These are phyloP conservation scores for Jatropha podagrica DNA, from an alignment of 441 rosid species.

Conservation along the genomic window DNA sequence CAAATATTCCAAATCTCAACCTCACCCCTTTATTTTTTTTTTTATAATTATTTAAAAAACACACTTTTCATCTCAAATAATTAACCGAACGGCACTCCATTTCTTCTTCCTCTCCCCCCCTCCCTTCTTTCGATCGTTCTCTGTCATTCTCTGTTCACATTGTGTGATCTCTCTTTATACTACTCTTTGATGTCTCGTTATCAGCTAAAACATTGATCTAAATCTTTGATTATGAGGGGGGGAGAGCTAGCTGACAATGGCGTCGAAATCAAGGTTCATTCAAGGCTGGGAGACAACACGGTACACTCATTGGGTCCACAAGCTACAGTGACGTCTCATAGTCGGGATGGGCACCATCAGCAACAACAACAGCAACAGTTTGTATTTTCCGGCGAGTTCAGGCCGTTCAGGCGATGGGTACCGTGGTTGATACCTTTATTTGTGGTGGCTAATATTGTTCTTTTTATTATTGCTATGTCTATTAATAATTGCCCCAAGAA, in stretches of 20 bases:
- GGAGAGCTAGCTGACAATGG: neutral
- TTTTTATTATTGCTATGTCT: conserved; percentile 62
- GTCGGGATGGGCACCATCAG: conserved; percentile 8
- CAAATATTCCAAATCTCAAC: too few species aligned
- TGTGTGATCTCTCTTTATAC: neutral
- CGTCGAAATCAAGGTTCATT: conserved; percentile 21
- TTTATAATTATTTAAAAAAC: too few species aligned
- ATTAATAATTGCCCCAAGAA: conserved; percentile 74
- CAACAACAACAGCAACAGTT: conserved; percentile 1
- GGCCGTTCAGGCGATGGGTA: conserved; percentile 58
- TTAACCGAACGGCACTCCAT: neutral
- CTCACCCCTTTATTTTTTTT: too few species aligned
- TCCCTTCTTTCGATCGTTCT: neutral
- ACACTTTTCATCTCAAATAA: neutral
- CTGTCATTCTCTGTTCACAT: neutral
- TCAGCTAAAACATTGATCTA: neutral
- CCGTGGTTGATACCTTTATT: conserved; percentile 79
- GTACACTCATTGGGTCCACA: conserved; percentile 4
- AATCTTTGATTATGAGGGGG: neutral
- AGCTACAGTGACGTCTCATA: conserved; percentile 6
- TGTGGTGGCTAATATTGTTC: conserved; percentile 51
- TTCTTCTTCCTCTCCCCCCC: too few species aligned
- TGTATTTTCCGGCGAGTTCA: conserved; percentile 25
- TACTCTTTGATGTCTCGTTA: neutral
- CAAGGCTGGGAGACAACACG: neutral